Evolutionary conservation across 2,329 filamentous ascomycete genomes (phyloP), one percentile per base, ranked within the genome.

Genomic region (Orbilia brochopaga): DNA sequence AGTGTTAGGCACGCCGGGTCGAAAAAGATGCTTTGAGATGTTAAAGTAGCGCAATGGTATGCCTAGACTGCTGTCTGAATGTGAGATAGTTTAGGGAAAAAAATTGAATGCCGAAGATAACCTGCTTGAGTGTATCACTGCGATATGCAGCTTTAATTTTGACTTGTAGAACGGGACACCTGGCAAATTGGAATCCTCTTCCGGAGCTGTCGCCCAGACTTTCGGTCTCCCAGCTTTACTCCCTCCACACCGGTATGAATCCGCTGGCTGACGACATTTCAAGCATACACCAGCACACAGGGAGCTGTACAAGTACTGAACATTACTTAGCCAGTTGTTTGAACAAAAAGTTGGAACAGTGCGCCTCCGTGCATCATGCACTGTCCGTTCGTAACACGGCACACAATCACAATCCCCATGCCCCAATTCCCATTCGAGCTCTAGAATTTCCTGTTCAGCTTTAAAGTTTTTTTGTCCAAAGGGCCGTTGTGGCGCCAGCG

Each of bases 101-200:
- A 13, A n/a, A n/a, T 32, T n/a, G 17, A 58, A 59, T 59, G 66
- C 66, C 66, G 66, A 72, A 65, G 66, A 59, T 72, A 72, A 42
- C 66, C 60, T 72, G 27, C 44, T 48, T 8, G 44, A 19, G 44
- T 48, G 19, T n/a, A 37, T 44, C 15, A 15, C 15, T 48, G 4
- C 32, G 17, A 56, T 46, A 13, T 51, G 24, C 30, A 35, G 35
- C 40, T 52, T 48, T 24, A 19, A 58, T 58, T 37, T 32, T 37
- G n/a, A 2, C 11, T 48, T 48, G 44, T 15, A 23, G 44, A 48
- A 48, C 58, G 58, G 58, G 42, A 46, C 50, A 53, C 48, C 21
- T 52, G 21, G 40, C 30, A 10, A 27, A n/a, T 13, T 40, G 21
- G 17, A 51, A 48, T 48, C 15, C 5, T 19, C 19, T 15, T 48